A percentile compares a stretch with the other conserved stretches of the same genome.
Evolutionary conservation across 1,139 yeast genomes (phyloP).

Genomic region (Debaryomyces coudertii): DNA sequence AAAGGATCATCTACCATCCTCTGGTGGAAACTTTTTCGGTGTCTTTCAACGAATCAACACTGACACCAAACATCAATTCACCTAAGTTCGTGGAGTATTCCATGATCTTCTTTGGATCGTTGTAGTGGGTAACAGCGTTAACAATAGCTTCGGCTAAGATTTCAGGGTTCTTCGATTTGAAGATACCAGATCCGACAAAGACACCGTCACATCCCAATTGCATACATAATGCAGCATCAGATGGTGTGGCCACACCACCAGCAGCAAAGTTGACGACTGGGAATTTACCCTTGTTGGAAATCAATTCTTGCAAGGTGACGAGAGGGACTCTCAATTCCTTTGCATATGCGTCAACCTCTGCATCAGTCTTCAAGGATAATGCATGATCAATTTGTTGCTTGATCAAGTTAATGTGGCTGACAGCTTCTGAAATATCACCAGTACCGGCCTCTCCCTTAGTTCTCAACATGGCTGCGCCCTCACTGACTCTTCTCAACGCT

Average conservation of each 20-base stretch:
- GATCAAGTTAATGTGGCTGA: conserved; percentile 69
- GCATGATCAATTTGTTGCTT: conserved; percentile 58
- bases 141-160: conserved; percentile 80
- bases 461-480: conserved; percentile 89
- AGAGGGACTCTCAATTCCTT: conserved; percentile 63
- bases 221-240: conserved; percentile 89
- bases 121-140: conserved; percentile 75
- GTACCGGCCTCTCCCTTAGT: conserved; percentile 92
- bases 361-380: conserved; percentile 42
- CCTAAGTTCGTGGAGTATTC: conserved; percentile 79
- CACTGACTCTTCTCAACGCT: conserved; percentile 77
- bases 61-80: conserved; percentile 72
- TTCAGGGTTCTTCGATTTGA: conserved; percentile 75
- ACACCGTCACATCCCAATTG: conserved; percentile 92
- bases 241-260: conserved; percentile 89
- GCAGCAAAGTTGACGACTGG: conserved; percentile 91
- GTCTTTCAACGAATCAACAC: conserved; percentile 52
- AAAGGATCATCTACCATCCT: conserved; percentile 46
- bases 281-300: conserved; percentile 60
- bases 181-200: conserved; percentile 89
- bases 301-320: conserved; percentile 52
- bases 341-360: conserved; percentile 55
- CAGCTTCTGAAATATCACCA: conserved; percentile 88
- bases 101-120: conserved; percentile 65
- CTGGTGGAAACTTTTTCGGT: conserved; percentile 54